Percentiles rank a stretch among this genome's conserved stretches.
phyloP scores from a whole-genome alignment of 176 grass and related monocot species.

The Oryza glaberrima region DNA sequence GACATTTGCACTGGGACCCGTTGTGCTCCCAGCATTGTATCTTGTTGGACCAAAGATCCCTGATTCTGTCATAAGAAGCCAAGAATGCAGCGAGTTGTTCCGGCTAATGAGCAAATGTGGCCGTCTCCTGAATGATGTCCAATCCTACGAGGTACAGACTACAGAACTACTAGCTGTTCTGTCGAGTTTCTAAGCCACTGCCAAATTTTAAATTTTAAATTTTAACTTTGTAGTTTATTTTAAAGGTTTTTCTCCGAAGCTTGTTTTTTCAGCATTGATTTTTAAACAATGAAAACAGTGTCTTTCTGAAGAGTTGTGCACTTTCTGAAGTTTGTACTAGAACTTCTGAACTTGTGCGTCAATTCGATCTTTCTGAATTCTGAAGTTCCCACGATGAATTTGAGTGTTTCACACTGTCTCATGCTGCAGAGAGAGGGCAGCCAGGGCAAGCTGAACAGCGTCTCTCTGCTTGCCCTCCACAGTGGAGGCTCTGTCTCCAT shows the following conservation, averaged over 20 bases:
- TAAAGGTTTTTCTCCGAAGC: no score
- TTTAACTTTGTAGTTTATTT: no score
- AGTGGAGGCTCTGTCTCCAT: constrained; percentile 45
- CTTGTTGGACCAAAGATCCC: constrained; percentile 54
- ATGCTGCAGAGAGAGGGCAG: constrained; percentile 59
- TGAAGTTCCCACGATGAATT: background rate
- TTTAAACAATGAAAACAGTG: no score
- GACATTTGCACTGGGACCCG: constrained; percentile 63
- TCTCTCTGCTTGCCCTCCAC: constrained; percentile 47
- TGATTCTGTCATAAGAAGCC: constrained; percentile 25
- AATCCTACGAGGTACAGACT: constrained; percentile 49
- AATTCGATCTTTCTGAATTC: no score
- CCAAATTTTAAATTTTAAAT: no score
- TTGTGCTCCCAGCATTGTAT: constrained; percentile 69
- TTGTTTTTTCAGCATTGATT: no score
- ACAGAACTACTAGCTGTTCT: no score
- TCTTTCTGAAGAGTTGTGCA: background rate
- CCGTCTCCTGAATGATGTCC: constrained; percentile 68
- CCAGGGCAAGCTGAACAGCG: constrained; percentile 66
- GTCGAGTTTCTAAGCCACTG: no score
- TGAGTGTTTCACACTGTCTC: background rate
- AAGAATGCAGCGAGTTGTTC: constrained; percentile 62
- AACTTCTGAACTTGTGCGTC: no score
- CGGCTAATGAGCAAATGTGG: constrained; percentile 63
- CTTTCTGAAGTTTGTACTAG: background rate